phyloP scores from a whole-genome alignment of 192 early-diverging fungal genomes.

The Coemansia sp. region DNA sequence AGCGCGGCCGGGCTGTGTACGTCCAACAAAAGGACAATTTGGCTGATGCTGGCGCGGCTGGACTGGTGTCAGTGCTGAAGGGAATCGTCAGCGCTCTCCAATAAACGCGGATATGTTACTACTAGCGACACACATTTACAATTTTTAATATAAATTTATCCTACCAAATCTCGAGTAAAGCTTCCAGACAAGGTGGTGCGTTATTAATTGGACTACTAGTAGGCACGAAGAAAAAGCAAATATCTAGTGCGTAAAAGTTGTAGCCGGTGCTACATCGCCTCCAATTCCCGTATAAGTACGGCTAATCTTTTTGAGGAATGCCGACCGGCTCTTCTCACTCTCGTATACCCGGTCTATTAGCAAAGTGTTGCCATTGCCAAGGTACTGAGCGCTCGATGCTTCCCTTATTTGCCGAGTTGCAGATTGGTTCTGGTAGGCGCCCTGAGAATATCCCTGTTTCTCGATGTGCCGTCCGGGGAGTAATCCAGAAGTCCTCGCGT shows the following conservation, averaged over 20 bases:
- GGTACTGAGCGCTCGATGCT: conserved; percentile 25
- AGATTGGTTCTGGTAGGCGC: conserved; percentile 41
- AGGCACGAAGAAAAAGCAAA: not conserved
- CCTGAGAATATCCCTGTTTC: conserved; percentile 33
- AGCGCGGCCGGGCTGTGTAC: conserved; percentile 67
- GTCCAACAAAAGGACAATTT: conserved; percentile 53
- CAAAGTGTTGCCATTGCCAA: conserved; percentile 45
- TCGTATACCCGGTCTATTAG: conserved; percentile 48
- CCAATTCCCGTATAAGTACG: conserved; percentile 40
- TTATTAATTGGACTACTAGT: not conserved
- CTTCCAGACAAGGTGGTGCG: not conserved
- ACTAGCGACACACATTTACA: not conserved
- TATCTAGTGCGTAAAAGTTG: conserved; percentile 28
- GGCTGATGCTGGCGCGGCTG: conserved; percentile 63
- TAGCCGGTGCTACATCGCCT: conserved; percentile 30
- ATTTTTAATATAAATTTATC: not conserved
- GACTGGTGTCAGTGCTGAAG: conserved; percentile 57
- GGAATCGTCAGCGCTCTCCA: conserved; percentile 52
- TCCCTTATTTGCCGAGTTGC: conserved; percentile 17
- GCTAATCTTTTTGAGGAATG: conserved; percentile 43
- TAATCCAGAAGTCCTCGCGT: conserved; percentile 28
- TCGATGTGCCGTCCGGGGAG: conserved; percentile 27
- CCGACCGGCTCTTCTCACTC: conserved; percentile 32
- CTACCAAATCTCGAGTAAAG: not conserved
- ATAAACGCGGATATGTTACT: conserved; percentile 7